Base-by-base conservation (phyloP, 148 eudicot species). In the Camellia japonica region DNA sequence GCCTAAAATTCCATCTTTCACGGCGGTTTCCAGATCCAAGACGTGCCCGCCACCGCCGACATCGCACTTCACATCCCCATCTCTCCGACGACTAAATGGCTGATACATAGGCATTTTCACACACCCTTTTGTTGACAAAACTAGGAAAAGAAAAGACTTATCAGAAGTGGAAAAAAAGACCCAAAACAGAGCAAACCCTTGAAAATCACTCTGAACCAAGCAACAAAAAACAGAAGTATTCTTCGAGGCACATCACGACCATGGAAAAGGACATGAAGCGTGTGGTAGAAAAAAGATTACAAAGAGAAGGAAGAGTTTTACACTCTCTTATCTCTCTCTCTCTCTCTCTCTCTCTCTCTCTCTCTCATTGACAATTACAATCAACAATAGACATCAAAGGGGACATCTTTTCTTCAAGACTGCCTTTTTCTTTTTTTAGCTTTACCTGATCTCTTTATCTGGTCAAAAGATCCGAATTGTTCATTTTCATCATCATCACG, bases 11-110 rank as follows among this genome's bases (percentile, higher is more conserved):
- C 96, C 98, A 41, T 84, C 96, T 81, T 90, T 92, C 8, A 92
- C 93, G 49, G 96, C 98, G n/a, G 93, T 90, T 62, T 89, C 93
- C 61, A 92, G 89, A 90, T 90, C 95, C 73, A 92, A 65, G 0
- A 90, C 88, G 5, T 91, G 95, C 70, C 93, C 95, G 16, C 90
- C 95, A 13, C 89, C 87, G 10, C 89, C 85, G 15, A 89, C 80
- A 16, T 91, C 93, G 66, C 63, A 74, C 84, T 60, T 59, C 56
- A 71, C 51, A 43, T 56, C 81, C 68, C 74, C 81, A 7, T 70
- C 81, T 54, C 75, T 79, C 75, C 81, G 55, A 54, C 81, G 55
- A 54, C 68, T 71, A 80, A 71, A 54, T 7, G 89, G 87, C 78
- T 84, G 83, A 66, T 87, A 88, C 93, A 91, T 90, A 12, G 89